phyloP scores from a whole-genome alignment of 2,329 filamentous ascomycete genomes.

The Neurospora crassa region DNA sequence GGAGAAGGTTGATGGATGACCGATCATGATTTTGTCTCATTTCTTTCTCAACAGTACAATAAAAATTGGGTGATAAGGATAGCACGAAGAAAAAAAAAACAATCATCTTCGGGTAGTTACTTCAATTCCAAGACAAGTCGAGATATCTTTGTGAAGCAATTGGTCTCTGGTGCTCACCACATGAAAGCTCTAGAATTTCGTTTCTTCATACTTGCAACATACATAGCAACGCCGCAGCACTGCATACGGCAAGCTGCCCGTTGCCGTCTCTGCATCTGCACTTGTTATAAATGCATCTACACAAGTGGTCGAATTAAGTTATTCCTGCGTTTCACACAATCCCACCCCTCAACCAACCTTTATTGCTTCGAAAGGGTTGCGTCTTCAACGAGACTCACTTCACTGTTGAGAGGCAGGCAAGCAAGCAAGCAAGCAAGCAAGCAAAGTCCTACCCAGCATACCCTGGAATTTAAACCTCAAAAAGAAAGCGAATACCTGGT shows the following conservation, averaged over 20 bases:
- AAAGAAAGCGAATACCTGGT: neutral
- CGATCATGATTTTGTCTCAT: neutral
- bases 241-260: neutral
- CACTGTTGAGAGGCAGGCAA: neutral
- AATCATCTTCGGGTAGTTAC: neutral
- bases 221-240: neutral
- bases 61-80: neutral
- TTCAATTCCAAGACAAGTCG: neutral
- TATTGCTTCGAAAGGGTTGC: neutral
- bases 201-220: neutral
- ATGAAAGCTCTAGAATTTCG: neutral
- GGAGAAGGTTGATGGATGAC: neutral
- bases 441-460: neutral
- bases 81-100: neutral
- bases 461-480: neutral
- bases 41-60: neutral
- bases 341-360: too few relatives aligned
- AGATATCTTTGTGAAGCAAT: neutral
- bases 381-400: neutral
- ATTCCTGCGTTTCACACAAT: neutral
- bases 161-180: neutral
- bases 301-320: neutral
- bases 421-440: neutral
- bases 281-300: neutral
- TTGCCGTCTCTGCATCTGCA: neutral